Evolutionary conservation across 1,284 basidiomycete genomes (phyloP).

Genomic region (Irpex sp.): DNA sequence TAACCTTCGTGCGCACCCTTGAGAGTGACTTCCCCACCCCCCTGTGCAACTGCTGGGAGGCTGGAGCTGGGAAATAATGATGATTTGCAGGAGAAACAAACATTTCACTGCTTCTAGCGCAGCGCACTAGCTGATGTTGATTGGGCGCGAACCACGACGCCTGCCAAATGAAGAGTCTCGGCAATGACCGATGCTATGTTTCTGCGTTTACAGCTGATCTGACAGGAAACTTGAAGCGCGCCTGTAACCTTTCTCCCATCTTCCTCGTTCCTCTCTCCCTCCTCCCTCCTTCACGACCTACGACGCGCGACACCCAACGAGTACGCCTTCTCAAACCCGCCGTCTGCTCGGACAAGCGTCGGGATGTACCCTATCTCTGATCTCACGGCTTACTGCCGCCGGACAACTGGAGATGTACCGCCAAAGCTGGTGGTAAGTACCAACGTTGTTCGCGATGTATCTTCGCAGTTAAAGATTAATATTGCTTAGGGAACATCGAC

Average conservation of each 20-base stretch:
- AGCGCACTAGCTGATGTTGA: background rate
- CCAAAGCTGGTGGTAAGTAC: slow-evolving; percentile 80
- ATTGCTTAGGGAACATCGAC: slow-evolving; percentile 70
- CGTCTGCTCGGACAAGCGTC: background rate
- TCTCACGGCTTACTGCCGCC: slow-evolving; percentile 81
- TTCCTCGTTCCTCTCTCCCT: background rate
- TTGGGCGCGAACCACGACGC: slow-evolving; percentile 1
- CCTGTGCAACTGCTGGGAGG: background rate
- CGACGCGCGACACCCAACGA: background rate
- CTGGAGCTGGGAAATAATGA: background rate
- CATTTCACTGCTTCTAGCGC: background rate
- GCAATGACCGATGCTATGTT: background rate
- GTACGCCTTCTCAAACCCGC: background rate
- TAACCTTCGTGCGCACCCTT: background rate
- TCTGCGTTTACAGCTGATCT: background rate
- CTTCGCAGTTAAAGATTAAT: background rate
- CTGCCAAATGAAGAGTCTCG: background rate
- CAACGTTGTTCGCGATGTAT: background rate
- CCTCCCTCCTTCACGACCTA: slow-evolving; percentile 1
- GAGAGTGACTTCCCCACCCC: background rate
- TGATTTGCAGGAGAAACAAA: background rate
- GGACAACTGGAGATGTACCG: slow-evolving; percentile 83
- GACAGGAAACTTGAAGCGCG: background rate
- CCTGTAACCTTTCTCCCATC: background rate
- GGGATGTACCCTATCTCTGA: slow-evolving; percentile 80